Conservation (phyloP, 768 basidiomycete species). For the Boletus barrowsii region DNA sequence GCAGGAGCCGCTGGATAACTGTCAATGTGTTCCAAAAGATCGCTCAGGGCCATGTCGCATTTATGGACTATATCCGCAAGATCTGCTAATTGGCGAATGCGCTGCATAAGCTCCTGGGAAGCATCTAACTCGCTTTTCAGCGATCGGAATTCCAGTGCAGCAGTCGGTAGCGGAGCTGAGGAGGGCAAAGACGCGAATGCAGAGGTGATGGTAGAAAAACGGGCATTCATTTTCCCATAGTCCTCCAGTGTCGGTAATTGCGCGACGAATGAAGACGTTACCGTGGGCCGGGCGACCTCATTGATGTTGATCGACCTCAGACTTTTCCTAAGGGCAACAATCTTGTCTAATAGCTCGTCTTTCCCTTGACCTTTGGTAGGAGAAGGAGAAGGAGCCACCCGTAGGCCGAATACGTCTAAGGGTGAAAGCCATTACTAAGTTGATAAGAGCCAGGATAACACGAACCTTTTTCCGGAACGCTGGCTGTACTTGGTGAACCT, state of each 20-base stretch:
- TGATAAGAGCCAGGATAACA: background rate
- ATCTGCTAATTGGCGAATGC: slow-evolving; percentile 52
- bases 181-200: slow-evolving; percentile 49
- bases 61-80: slow-evolving; percentile 45
- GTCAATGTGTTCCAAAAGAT: slow-evolving; percentile 82
- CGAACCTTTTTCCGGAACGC: slow-evolving; percentile 25
- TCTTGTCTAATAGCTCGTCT: slow-evolving; percentile 44
- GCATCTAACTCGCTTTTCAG: slow-evolving; percentile 57
- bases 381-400: slow-evolving; percentile 34
- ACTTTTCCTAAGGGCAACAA: slow-evolving; percentile 55
- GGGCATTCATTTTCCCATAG: slow-evolving; percentile 43
- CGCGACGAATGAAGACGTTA: slow-evolving; percentile 32
- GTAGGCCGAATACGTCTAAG: slow-evolving; percentile 58
- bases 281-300: slow-evolving; percentile 44
- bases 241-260: slow-evolving; percentile 52
- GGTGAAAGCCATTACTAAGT: slow-evolving; percentile 2
- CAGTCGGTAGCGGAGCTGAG: slow-evolving; percentile 36
- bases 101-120: slow-evolving; percentile 47
- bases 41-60: slow-evolving; percentile 79
- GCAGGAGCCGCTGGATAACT: slow-evolving; percentile 67
- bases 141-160: slow-evolving; percentile 60
- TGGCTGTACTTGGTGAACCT: background rate
- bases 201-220: slow-evolving; percentile 43
- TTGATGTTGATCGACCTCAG: slow-evolving; percentile 62
- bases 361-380: slow-evolving; percentile 38